Conservation (phyloP, 768 basidiomycete genomes). For the Mycena filopes region DNA sequence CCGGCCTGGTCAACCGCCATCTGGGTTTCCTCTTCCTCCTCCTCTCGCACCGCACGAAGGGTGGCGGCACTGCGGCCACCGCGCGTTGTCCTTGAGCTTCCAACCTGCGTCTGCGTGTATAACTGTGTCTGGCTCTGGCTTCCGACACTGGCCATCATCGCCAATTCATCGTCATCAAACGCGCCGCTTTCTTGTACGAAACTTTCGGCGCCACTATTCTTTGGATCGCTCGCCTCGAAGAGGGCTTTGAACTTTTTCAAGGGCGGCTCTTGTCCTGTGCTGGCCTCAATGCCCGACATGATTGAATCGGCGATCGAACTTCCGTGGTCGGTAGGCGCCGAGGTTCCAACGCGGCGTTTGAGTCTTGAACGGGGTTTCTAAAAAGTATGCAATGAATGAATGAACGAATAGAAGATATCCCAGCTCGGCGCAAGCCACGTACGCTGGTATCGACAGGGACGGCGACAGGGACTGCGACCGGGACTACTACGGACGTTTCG, state of each 20-base stretch:
- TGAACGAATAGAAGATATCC: background rate
- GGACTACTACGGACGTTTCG: slow-evolving; percentile 36
- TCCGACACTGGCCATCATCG: slow-evolving; percentile 11
- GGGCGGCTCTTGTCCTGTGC: slow-evolving; percentile 58
- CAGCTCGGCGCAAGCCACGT: slow-evolving; percentile 27
- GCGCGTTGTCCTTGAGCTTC: slow-evolving; percentile 31
- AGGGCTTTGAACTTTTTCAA: slow-evolving; percentile 77
- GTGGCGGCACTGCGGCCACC: slow-evolving; percentile 15
- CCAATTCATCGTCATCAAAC: slow-evolving; percentile 29
- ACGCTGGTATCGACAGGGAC: slow-evolving; percentile 21
- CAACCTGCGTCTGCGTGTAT: slow-evolving; percentile 30
- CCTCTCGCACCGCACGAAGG: slow-evolving; percentile 53
- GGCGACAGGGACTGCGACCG: slow-evolving; percentile 14
- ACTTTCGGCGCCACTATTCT: slow-evolving; percentile 45
- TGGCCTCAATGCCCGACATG: slow-evolving; percentile 30
- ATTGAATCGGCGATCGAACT: slow-evolving; percentile 24
- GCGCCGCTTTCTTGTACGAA: slow-evolving; percentile 27
- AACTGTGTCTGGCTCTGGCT: slow-evolving; percentile 50
- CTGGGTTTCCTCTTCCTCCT: slow-evolving; percentile 66
- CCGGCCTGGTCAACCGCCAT: slow-evolving; percentile 13
- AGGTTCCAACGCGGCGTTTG: slow-evolving; percentile 64
- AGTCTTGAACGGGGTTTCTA: slow-evolving; percentile 54
- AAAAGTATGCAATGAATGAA: background rate
- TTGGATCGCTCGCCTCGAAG: slow-evolving; percentile 73
- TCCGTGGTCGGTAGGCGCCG: slow-evolving; percentile 34